Base-by-base conservation (phyloP, 2,329 filamentous ascomycete genomes). In the Colletotrichum gigasporum region DNA sequence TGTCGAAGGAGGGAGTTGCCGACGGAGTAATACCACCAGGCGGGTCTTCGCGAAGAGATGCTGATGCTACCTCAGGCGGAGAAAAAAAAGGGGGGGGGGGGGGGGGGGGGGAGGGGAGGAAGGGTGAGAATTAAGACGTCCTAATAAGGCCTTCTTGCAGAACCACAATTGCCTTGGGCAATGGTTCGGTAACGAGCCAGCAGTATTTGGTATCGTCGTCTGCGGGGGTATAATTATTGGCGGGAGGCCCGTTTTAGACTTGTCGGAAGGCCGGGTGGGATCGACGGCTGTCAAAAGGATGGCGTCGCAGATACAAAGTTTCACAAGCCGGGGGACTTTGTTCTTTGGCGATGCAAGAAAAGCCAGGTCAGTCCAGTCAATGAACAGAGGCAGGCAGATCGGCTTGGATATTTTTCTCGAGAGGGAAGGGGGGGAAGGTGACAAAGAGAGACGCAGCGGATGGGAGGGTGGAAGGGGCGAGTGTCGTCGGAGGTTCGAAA, bases 401-500 rank as follows among this genome's bases (percentile, higher is more conserved):
- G 39, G 32, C 34, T 54, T 52, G 42, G 30, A n/a, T 41, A 34
- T 48, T 41, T 30, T 47, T 57, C n/a, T n/a, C 48, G 35, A 42
- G 42, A 39, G 28, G 42, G 53, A 22, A 37, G 51, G 42, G 37
- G 42, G 24, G 42, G 53, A 28, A 65, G 54, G 50, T 42, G 55
- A 54, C 34, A 52, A 37, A 51, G 39, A 52, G 32, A 41, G 51
- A 56, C 42, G 32, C 32, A 41, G 63, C 44, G n/a, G 44, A 54
- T 37, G 52, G 35, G 22, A 66, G 56, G 56, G 52, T 51, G 45
- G 51, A 50, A 55, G 51, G 50, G 41, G 62, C 52, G 53, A 54
- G 35, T 62, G 63, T 65, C 62, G 62, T 63, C 58, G 63, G 63
- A 63, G 63, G 58, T 50, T 55, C 35, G 42, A 51, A 59, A 53